These are phyloP conservation scores for Eutrema salsugineum DNA, from an alignment of 441 rosid genomes.

Conservation along the genomic window DNA sequence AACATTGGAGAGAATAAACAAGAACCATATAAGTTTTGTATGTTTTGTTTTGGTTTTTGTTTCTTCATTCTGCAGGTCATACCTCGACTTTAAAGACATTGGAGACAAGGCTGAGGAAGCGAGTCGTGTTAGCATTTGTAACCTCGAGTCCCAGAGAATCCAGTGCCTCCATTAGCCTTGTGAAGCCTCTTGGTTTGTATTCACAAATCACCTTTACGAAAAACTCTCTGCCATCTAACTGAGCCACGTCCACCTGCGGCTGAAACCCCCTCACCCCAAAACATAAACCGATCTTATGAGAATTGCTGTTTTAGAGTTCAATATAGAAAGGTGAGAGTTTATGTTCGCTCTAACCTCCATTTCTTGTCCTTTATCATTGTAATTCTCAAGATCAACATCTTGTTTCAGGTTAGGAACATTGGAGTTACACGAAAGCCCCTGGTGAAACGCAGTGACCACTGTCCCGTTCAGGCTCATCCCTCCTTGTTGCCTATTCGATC, in stretches of 20 bases:
- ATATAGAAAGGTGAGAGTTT: background rate
- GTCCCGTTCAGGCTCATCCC: conserved; percentile 37
- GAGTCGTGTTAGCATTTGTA: conserved; percentile 74
- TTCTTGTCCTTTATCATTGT: conserved; percentile 66
- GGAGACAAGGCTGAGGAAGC: conserved; percentile 72
- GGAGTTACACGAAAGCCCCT: conserved; percentile 35
- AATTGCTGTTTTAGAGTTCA: background rate
- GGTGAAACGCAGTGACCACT: conserved; percentile 35
- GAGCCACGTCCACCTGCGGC: conserved; percentile 91
- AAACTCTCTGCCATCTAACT: conserved; percentile 75
- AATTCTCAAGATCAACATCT: conserved; percentile 40
- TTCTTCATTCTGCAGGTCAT: conserved; percentile 8
- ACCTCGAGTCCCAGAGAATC: conserved; percentile 83
- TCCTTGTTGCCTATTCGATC: conserved; percentile 33
- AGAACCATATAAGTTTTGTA: background rate
- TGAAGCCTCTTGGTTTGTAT: conserved; percentile 82
- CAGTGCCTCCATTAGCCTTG: conserved; percentile 76
- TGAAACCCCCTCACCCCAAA: conserved; percentile 32
- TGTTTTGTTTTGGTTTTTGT: conserved; percentile 3
- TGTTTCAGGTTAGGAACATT: conserved; percentile 39
- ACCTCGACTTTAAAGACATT: conserved; percentile 93
- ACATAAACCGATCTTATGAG: background rate
- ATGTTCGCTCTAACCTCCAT: conserved; percentile 61
- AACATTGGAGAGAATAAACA: background rate
- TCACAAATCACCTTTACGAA: conserved; percentile 88